Evolutionary conservation across 108 stramenopile genomes (phyloP), one percentile per base, ranked within the genome.

Genomic region (Skeletonema grethae): DNA sequence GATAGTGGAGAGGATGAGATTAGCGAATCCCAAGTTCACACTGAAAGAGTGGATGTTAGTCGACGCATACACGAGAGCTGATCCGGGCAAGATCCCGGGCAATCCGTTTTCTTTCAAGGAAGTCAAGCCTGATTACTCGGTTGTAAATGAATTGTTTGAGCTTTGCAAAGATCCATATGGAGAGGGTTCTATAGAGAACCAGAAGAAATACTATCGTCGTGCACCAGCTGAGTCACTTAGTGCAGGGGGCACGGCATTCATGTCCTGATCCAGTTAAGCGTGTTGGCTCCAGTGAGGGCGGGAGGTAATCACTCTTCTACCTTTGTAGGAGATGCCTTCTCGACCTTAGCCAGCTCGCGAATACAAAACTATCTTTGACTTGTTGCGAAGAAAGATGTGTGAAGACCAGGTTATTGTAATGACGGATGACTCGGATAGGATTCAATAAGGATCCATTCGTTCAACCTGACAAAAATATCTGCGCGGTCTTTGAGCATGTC

Each of bases 21-120:
- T 64, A 9, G 65, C 76, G 25, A 94, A 92, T 77, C 91, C 92
- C 32, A 94, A 96, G 36, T 94, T 85, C 4, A 87, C 91, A 0
- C 66, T 96, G 12, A 62, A 88, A 57, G 92, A 94, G 73, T 90
- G 90, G 92, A 96, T 92, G 88, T 66, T 96, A 63, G 92, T 94
- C 12, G 91, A 96, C 57, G 89, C 95, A 4, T 96, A 96, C 70
- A 70, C 85, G 6, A 75, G 78, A 53, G 95, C 92, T 31, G 90
- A 83, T 38, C 38, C 55, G 6, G 61, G 65, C 31, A 75, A 75
- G 68, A 61, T 30, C 3, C 59, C 68, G 10, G 67, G 53, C 34
- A 69, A 67, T 65, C 68, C 59, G 29, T 69, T 75, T 18, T 57
- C 63, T 0, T 25, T 55, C 45, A 64, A 64, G 16, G 12, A n/a